Percentiles rank a stretch among this genome's conserved stretches.
Conservation (phyloP, 2,329 filamentous ascomycete genomes). For the Colletotrichum lupini region DNA sequence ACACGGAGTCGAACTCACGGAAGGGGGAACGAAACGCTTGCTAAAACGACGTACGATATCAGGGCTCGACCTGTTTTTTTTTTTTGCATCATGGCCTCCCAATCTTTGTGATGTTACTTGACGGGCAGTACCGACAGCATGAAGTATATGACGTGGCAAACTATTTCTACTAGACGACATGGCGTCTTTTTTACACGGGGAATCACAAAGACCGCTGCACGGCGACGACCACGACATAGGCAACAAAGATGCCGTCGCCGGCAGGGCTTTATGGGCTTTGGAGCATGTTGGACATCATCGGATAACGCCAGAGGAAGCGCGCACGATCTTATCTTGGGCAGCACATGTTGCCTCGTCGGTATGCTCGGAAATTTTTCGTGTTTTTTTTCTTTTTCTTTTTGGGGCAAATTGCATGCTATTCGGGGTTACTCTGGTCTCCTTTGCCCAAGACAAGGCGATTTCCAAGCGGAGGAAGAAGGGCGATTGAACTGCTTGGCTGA, state of each 20-base stretch:
- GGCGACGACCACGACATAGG: background rate
- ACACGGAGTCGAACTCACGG: conserved; percentile 26
- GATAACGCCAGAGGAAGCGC: background rate
- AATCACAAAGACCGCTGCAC: background rate
- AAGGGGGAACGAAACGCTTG: conserved; percentile 20
- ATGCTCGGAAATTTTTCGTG: background rate
- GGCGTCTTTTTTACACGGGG: conserved; percentile 23
- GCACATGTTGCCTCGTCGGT: background rate
- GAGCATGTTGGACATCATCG: conserved; percentile 12
- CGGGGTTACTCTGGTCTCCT: conserved; percentile 8
- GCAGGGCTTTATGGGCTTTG: background rate
- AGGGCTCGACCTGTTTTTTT: background rate
- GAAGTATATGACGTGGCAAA: conserved; percentile 22
- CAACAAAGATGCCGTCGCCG: background rate
- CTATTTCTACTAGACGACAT: conserved; percentile 15
- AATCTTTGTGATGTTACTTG: conserved; percentile 19
- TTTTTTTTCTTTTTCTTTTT: background rate
- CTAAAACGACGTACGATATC: conserved; percentile 19
- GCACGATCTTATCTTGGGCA: background rate
- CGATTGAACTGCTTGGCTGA: background rate
- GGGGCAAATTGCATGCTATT: conserved; percentile 21
- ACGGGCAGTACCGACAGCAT: background rate
- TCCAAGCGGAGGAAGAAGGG: background rate
- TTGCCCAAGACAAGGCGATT: background rate
- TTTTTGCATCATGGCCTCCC: conserved; percentile 7